phyloP scores from a whole-genome alignment of 805 yeast species.

The Myxozyma melibiosi region DNA sequence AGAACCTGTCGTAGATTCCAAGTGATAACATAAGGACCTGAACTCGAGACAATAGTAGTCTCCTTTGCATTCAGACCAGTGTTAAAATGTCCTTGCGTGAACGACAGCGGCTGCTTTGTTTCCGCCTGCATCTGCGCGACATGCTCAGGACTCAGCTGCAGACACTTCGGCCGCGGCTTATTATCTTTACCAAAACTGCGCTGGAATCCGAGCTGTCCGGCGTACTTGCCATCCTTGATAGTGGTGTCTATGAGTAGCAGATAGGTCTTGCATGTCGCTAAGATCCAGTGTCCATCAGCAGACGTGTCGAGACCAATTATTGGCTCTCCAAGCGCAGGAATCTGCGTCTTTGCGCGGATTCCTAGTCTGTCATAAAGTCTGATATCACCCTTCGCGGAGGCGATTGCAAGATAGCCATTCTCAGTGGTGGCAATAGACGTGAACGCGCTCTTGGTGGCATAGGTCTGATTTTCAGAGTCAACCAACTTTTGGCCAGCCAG shows the following conservation, averaged over 20 bases:
- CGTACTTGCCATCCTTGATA: slow-evolving; percentile 62
- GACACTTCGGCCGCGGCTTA: slow-evolving; percentile 68
- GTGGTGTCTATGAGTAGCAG: slow-evolving; percentile 68
- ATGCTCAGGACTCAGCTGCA: slow-evolving; percentile 73
- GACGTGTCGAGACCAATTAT: slow-evolving; percentile 69
- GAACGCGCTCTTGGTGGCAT: slow-evolving; percentile 59
- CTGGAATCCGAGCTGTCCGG: slow-evolving; percentile 63
- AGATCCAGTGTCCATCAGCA: slow-evolving; percentile 76
- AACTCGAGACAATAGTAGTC: slow-evolving; percentile 70
- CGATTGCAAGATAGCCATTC: slow-evolving; percentile 73
- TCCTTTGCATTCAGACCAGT: slow-evolving; percentile 66
- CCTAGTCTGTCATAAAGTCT: slow-evolving; percentile 75
- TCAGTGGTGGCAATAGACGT: slow-evolving; percentile 70
- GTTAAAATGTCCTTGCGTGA: slow-evolving; percentile 78
- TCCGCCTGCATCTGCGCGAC: slow-evolving; percentile 60
- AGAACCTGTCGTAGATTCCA: slow-evolving; percentile 73
- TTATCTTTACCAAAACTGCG: slow-evolving; percentile 63
- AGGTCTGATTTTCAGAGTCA: slow-evolving; percentile 55
- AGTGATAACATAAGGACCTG: slow-evolving; percentile 79
- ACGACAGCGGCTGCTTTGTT: slow-evolving; percentile 53
- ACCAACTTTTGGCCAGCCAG: slow-evolving; percentile 61
- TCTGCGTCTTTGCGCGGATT: slow-evolving; percentile 69
- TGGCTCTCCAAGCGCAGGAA: slow-evolving; percentile 83
- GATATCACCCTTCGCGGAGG: slow-evolving; percentile 73
- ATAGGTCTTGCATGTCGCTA: slow-evolving; percentile 77